phyloP scores from a whole-genome alignment of 306 rosid genomes.

The Styphnolobium japonicum region DNA sequence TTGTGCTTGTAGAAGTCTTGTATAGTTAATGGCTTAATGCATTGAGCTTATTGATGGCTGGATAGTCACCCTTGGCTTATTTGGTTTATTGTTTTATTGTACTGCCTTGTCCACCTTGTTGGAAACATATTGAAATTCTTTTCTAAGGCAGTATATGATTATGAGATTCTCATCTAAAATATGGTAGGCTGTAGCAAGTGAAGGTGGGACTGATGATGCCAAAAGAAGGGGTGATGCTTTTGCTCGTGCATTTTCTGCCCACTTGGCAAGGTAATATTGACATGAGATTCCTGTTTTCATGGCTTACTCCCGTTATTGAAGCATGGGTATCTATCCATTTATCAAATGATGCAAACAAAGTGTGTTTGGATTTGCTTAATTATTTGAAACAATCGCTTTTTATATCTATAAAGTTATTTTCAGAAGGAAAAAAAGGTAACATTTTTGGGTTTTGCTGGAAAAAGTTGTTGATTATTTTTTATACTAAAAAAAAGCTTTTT shows the following conservation, averaged over 20 bases:
- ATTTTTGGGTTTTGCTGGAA: too few species aligned
- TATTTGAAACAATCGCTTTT: too few species aligned
- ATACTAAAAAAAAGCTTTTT: too few species aligned
- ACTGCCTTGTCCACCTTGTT: neutral
- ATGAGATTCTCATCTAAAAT: conserved; percentile 26
- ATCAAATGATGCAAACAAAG: too few species aligned
- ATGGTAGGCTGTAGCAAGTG: conserved; percentile 88
- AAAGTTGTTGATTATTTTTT: too few species aligned
- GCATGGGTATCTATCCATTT: neutral
- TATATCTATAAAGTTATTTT: too few species aligned
- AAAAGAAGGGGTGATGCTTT: conserved; percentile 89
- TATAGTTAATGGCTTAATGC: neutral
- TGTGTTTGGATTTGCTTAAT: too few species aligned
- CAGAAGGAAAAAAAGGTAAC: too few species aligned
- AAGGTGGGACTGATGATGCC: conserved; percentile 90
- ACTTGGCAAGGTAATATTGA: conserved; percentile 61
- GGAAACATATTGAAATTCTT: neutral
- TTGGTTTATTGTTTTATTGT: neutral
- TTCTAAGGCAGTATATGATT: conserved; percentile 15
- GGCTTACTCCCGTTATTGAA: neutral
- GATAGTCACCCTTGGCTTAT: neutral
- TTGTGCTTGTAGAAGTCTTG: neutral
- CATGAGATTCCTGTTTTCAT: neutral
- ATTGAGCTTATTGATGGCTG: neutral
- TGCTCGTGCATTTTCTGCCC: conserved; percentile 83